Base-by-base conservation (phyloP, 2,329 filamentous ascomycete genomes). In the Metarhizium anisopliae region DNA sequence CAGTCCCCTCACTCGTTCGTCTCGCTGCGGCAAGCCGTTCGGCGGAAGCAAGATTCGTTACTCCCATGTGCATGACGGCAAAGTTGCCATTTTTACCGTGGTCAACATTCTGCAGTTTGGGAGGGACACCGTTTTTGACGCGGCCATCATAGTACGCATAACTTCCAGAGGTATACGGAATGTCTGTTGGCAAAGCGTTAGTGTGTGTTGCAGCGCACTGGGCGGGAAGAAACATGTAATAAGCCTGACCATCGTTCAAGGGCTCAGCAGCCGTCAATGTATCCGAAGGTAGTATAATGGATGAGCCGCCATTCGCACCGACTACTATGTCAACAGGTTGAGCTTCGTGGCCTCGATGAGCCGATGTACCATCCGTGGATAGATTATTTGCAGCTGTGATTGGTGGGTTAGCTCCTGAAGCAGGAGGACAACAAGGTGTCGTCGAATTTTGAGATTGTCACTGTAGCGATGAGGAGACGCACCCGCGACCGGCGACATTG, bases 41-140 rank as follows among this genome's bases (percentile, higher is more conserved):
- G 52, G 77, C 70, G 43, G 76, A 74, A 56, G 77, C 74, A 59
- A 72, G 69, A 64, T 69, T 73, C 55, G 70, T 63, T 30, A 81
- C 71, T 38, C 78, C 76, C 72, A 86, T 83, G 56, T 84, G 80
- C 77, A 86, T 83, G 45, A 85, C 80, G 50, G 76, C 73, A 65
- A 86, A 86, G 60, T 83, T 84, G 32, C 82, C 82, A 58, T 79
- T 80, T 62, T 76, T 78, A 30, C 73, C 72, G 59, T 79, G 76
- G 20, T 79, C 77, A 60, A 78, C 80, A 58, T 80, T 80, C 64
- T 84, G 82, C 54, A 85, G 71, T 65, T 84, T 85, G 66, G 77
- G 82, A 4, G 83, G 82, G 2, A 85, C 76, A 1, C 82, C 79
- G 58, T 84, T 83, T 56, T 79, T 68, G 51, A 70, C 64, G 36